phyloP scores from a whole-genome alignment of 129 eudicot species.

The Pittosporum tobira region DNA sequence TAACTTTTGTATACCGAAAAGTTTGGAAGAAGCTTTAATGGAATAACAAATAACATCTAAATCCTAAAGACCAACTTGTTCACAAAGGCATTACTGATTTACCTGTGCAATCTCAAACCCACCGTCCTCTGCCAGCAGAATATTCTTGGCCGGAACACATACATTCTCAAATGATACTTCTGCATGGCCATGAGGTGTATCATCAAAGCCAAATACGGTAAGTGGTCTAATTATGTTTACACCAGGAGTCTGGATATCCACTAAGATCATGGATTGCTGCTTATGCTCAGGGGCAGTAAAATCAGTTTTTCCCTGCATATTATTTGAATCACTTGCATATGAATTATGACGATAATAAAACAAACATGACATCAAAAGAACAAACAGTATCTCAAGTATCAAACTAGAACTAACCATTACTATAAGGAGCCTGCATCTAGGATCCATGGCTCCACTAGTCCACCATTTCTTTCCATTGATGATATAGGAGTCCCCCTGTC shows the following conservation, averaged over 20 bases:
- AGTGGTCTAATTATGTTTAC: constrained; percentile 67
- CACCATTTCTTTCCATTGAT: constrained; percentile 96
- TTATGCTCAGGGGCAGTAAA: constrained; percentile 73
- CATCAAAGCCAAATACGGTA: constrained; percentile 90
- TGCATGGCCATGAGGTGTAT: constrained; percentile 99
- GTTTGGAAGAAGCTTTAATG: too few relatives aligned
- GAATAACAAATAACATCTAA: neutral
- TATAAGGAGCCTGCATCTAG: constrained; percentile 90
- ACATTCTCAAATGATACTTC: constrained; percentile 76
- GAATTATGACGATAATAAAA: neutral
- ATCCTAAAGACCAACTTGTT: too few relatives aligned
- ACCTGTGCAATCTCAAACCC: constrained; percentile 99
- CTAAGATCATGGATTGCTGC: constrained; percentile 95
- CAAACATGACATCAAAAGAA: neutral
- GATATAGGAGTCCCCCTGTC: constrained; percentile 77
- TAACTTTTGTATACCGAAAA: too few relatives aligned
- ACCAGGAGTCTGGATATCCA: constrained; percentile 80
- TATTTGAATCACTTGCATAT: constrained; percentile 8
- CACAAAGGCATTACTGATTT: too few relatives aligned
- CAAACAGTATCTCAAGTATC: neutral
- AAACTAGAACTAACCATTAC: constrained; percentile 63
- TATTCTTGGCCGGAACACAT: constrained; percentile 66
- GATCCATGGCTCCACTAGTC: constrained; percentile 99
- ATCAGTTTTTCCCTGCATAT: constrained; percentile 92
- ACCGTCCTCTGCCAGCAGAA: constrained; percentile 90